Percentiles rank a stretch among this genome's conserved stretches.
Conservation (phyloP, 2,329 filamentous ascomycete species). For the Xenoacremonium recifei region DNA sequence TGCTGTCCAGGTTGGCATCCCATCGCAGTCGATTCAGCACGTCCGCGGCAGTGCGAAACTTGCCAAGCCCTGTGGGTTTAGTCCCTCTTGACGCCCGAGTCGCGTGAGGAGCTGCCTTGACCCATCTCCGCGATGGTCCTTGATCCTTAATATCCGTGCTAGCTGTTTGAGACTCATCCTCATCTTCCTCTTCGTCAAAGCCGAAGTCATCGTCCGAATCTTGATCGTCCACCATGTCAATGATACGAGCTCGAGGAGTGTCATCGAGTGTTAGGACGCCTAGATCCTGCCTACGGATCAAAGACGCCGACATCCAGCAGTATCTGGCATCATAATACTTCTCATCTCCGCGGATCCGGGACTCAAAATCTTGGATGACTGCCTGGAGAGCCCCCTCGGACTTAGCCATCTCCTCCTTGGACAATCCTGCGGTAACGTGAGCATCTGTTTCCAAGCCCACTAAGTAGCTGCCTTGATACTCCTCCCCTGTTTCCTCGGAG, state of each 20-base stretch:
- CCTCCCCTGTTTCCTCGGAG: slow-evolving; percentile 30
- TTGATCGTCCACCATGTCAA: slow-evolving; percentile 34
- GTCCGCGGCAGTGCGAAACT: slow-evolving; percentile 56
- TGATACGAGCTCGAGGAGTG: slow-evolving; percentile 45
- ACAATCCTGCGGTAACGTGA: slow-evolving; percentile 19
- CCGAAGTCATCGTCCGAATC: slow-evolving; percentile 42
- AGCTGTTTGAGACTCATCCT: slow-evolving; percentile 30
- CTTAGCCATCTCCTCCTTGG: slow-evolving; percentile 40
- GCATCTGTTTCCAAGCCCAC: slow-evolving; percentile 50
- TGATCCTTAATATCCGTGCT: slow-evolving; percentile 5
- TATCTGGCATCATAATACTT: slow-evolving; percentile 48
- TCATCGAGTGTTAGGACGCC: slow-evolving; percentile 44
- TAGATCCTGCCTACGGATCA: slow-evolving; percentile 39
- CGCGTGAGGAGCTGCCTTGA: slow-evolving; percentile 2
- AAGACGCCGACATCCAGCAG: slow-evolving; percentile 46
- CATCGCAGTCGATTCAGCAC: slow-evolving; percentile 60
- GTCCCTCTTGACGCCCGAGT: slow-evolving; percentile 14
- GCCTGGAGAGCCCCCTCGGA: slow-evolving; percentile 43
- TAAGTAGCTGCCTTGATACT: slow-evolving; percentile 62
- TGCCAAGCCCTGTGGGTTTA: slow-evolving; percentile 36
- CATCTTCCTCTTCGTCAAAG: slow-evolving; percentile 35
- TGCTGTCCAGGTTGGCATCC: slow-evolving; percentile 52
- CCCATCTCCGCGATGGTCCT: slow-evolving; percentile 8
- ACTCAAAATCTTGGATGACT: slow-evolving; percentile 48
- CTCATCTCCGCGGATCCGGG: slow-evolving; percentile 42